phyloP scores from a whole-genome alignment of 495 filamentous ascomycete genomes.

The Rhypophila decipiens region DNA sequence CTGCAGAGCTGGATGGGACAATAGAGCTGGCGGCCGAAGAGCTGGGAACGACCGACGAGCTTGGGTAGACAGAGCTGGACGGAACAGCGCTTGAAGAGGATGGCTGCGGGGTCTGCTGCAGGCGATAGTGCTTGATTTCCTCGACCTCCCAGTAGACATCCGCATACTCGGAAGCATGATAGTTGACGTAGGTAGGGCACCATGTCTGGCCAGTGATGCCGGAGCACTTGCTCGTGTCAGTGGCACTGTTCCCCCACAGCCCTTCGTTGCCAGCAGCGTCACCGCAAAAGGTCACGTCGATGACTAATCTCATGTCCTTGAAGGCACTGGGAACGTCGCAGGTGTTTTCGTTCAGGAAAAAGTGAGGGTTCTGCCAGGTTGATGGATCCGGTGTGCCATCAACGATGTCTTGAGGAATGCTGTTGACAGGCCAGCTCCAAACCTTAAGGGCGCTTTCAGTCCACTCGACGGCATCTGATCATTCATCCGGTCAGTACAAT shows the following conservation, averaged over 20 bases:
- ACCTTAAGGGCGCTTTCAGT: constrained; percentile 57
- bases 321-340: constrained; percentile 43
- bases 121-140: constrained; percentile 49
- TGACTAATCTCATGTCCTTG: constrained; percentile 39
- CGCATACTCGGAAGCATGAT: constrained; percentile 49
- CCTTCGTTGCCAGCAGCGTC: constrained; percentile 31
- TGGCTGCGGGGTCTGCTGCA: constrained; percentile 11
- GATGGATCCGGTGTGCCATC: constrained; percentile 54
- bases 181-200: constrained; percentile 53
- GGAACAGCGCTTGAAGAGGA: background rate
- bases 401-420: constrained; percentile 40
- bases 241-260: constrained; percentile 8
- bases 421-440: constrained; percentile 60
- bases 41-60: constrained; percentile 23
- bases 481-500: background rate
- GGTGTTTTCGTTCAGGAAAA: constrained; percentile 32
- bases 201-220: constrained; percentile 13
- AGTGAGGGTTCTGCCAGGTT: constrained; percentile 61
- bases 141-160: constrained; percentile 50
- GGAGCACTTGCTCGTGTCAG: constrained; percentile 13
- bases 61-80: constrained; percentile 24
- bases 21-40: constrained; percentile 1
- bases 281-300: constrained; percentile 47
- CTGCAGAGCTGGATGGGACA: constrained; percentile 5
- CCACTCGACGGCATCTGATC: constrained; percentile 64